Evolutionary conservation across 2,329 filamentous ascomycete genomes (phyloP), one percentile per base, ranked within the genome.

Genomic region (Aschersonia sp.): DNA sequence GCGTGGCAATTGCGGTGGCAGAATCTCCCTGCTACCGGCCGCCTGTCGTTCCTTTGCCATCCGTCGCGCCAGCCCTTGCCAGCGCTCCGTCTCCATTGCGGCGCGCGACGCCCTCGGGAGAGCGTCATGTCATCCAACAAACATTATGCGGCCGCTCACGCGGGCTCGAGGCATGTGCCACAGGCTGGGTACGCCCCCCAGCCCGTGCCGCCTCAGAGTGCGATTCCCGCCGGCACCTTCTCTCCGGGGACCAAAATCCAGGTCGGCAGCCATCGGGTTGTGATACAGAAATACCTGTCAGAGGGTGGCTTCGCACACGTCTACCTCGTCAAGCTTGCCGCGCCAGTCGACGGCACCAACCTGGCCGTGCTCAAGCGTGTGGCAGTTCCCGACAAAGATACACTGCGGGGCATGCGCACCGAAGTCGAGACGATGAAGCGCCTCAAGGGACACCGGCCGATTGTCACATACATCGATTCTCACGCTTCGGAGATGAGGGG

Each of bases 371-470:
- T 95, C 59, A 95, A 98, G 74, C 77, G 92, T 60, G 92, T 98
- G 49, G 92, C 92, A 37, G 92, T 97, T 46, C 88, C 92, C 32
- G 92, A 98, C 67, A 95, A 94, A 73, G 86, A 94, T 54, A 80
- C 90, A 49, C 73, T 98, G 67, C 85, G 87, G 52, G 89, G 86
- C 65, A 97, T 98, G 92, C 82, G 92, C 65, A 97, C 83, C 55
- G 92, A 98, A 73, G 92, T 98, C 56, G 92, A 98, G 70, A 98
- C 92, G 11, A 98, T 98, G 92, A 98, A 98, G 80, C 89, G 92
- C 67, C 76, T 98, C 58, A 95, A 95, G 72, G 92, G 92, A 49
- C 92, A 97, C 74, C 81, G 82, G 52, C 84, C 92, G 58, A 97
- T 98, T 60, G 92, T 98, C 58, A 95, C 84, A 50, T 98, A 98